Base-by-base conservation (phyloP, 2,329 filamentous ascomycete species). In the Fusarium penzigii region DNA sequence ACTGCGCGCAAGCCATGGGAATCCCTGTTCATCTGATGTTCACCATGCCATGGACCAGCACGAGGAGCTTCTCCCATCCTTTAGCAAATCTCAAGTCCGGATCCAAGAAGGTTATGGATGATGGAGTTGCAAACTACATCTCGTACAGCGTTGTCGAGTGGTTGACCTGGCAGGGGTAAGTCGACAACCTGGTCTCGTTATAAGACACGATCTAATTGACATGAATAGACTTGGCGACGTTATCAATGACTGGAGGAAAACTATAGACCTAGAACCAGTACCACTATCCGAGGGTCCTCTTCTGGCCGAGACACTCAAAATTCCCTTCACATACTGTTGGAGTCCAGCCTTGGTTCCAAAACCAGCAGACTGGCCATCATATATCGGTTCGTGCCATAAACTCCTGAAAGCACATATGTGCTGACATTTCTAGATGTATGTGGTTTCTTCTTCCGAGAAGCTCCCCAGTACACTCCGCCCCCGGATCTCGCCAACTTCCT, bases 241-340 rank as follows among this genome's bases (percentile, higher is more conserved):
- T 2, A 63, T 63, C 4, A 63, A 63, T 2, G 40, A 54, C 5
- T 63, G 55, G 57, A 53, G 59, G 16, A 46, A 45, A 9, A 44
- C 52, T 0, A 47, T 61, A 7, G 56, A 55, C 8, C 39, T 61
- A 0, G 60, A 62, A 1, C 46, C 49, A n/a, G 48, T 59, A 1
- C 52, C 55, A 7, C 40, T 54, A n/a, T 82, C 90, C 39, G 89
- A 86, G 75, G 89, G 86, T 2, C 87, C 88, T 7, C 84, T 84
- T 16, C 82, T 92, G 70, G 72, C 89, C 1, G 82, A 83, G 46
- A 82, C 86, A 7, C 70, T 92, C 17, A 78, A 78, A 41, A 79
- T 92, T 7, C 89, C 89, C 0, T 87, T 87, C 52, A 91, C 89
- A 0, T 93, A 92, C 61, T 89, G 88, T 67, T 92, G 89, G 88